These are phyloP conservation scores for Berkeleyomyces rouxiae DNA, from an alignment of 2,329 filamentous ascomycete genomes.

Conservation along the genomic window DNA sequence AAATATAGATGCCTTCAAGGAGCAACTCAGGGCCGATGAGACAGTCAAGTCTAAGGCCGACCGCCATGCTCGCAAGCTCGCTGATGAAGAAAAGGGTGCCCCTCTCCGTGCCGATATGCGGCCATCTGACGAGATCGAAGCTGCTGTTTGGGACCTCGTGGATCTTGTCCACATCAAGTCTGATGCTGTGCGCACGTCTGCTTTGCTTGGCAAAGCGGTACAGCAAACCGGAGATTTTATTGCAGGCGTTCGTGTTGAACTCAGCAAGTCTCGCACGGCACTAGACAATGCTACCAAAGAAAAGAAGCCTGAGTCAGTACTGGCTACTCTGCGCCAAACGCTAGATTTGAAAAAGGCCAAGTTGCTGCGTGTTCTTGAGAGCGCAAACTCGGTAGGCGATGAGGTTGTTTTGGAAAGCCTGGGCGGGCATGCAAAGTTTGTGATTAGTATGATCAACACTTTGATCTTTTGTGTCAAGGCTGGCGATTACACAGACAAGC, in stretches of 20 bases:
- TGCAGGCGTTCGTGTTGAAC: slow-evolving; percentile 30
- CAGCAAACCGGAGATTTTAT: slow-evolving; percentile 35
- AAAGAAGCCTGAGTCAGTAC: slow-evolving; percentile 22
- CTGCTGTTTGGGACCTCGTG: slow-evolving; percentile 36
- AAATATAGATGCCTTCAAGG: slow-evolving; percentile 26
- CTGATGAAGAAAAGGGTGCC: slow-evolving; percentile 25
- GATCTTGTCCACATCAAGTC: slow-evolving; percentile 33
- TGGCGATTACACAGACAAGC: slow-evolving; percentile 34
- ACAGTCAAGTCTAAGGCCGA: slow-evolving; percentile 30
- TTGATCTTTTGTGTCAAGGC: slow-evolving; percentile 38
- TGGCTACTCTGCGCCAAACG: slow-evolving; percentile 16
- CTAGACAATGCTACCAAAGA: slow-evolving; percentile 29
- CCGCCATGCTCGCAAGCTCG: slow-evolving; percentile 28
- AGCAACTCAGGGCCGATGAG: slow-evolving; percentile 30
- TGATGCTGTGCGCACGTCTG: slow-evolving; percentile 22
- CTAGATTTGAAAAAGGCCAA: slow-evolving; percentile 31
- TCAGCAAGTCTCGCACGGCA: slow-evolving; percentile 31
- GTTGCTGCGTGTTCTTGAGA: slow-evolving; percentile 35
- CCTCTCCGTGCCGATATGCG: slow-evolving; percentile 27
- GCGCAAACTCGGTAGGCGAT: slow-evolving; percentile 37
- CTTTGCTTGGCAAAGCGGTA: slow-evolving; percentile 30
- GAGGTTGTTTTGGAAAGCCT: slow-evolving; percentile 39
- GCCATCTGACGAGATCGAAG: slow-evolving; percentile 29
- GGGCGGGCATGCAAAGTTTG: slow-evolving; percentile 39
- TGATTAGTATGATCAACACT: slow-evolving; percentile 36